phyloP scores from a whole-genome alignment of 768 basidiomycete species.

The Tylopilus sp. region DNA sequence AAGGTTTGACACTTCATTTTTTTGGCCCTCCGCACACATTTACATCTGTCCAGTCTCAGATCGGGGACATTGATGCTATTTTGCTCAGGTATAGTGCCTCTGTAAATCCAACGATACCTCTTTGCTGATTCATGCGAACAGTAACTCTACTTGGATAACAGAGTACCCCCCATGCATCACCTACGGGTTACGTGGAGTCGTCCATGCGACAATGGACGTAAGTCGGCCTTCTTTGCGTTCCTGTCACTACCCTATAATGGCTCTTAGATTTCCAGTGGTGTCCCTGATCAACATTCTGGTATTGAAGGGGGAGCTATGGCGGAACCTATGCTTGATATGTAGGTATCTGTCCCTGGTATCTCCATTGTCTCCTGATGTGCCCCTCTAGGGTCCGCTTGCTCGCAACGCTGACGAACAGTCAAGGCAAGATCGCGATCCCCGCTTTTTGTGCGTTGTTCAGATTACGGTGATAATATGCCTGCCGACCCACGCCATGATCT shows the following conservation, averaged over 20 bases:
- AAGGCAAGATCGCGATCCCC: constrained; percentile 64
- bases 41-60: constrained; percentile 51
- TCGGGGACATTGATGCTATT: constrained; percentile 87
- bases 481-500: background rate
- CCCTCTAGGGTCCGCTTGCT: constrained; percentile 69
- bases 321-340: constrained; percentile 97
- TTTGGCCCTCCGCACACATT: background rate
- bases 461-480: background rate
- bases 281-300: constrained; percentile 89
- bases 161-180: constrained; percentile 92
- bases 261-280: constrained; percentile 60
- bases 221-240: background rate
- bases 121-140: constrained; percentile 26
- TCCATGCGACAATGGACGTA: constrained; percentile 81
- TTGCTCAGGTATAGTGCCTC: constrained; percentile 62
- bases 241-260: background rate
- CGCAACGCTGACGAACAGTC: constrained; percentile 59
- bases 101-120: background rate
- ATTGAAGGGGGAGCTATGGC: constrained; percentile 84
- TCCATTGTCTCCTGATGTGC: background rate
- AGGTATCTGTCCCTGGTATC: constrained; percentile 15
- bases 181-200: constrained; percentile 91
- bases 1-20: constrained; percentile 48
- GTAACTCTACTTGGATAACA: constrained; percentile 96
- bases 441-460: constrained; percentile 67